A percentile compares a stretch with the other conserved stretches of the same genome.
phyloP scores from a whole-genome alignment of 2,329 filamentous ascomycete species.

The Furcasterigmium furcatum region DNA sequence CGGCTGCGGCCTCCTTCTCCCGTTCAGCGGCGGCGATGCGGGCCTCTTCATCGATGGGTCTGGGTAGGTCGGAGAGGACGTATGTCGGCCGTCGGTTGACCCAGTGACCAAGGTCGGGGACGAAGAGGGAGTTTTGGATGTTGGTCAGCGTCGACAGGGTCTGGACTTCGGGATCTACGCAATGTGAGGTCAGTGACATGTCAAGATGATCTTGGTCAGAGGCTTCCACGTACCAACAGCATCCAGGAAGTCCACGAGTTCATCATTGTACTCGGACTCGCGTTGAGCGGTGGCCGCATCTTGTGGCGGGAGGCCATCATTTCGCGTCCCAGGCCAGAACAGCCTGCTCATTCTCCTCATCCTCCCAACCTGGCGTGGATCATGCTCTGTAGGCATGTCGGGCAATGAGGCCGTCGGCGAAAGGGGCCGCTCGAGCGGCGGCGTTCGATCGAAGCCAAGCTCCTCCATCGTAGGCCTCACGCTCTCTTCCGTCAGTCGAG shows the following conservation, averaged over 20 bases:
- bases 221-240: slow-evolving; percentile 27
- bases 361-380: background rate
- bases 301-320: background rate
- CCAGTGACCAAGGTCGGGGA: slow-evolving; percentile 74
- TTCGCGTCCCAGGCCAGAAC: slow-evolving; percentile 6
- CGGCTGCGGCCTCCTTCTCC: background rate
- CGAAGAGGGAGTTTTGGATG: slow-evolving; percentile 84
- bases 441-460: slow-evolving; percentile 16
- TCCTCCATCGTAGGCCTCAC: slow-evolving; percentile 29
- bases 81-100: slow-evolving; percentile 80
- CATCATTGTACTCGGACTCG: slow-evolving; percentile 28
- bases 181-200: background rate
- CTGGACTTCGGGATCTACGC: slow-evolving; percentile 74
- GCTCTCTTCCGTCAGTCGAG: slow-evolving; percentile 36
- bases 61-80: slow-evolving; percentile 45
- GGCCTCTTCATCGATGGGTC: background rate
- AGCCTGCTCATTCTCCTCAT: slow-evolving; percentile 6
- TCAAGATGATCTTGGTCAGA: background rate
- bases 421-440: slow-evolving; percentile 9
- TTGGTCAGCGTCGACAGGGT: slow-evolving; percentile 83
- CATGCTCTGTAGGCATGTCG: slow-evolving; percentile 5
- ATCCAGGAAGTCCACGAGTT: slow-evolving; percentile 35
- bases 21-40: background rate
- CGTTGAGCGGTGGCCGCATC: slow-evolving; percentile 9
- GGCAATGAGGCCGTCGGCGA: slow-evolving; percentile 23